Conservation (phyloP, 768 basidiomycete genomes). For the Termitomyces sp. region DNA sequence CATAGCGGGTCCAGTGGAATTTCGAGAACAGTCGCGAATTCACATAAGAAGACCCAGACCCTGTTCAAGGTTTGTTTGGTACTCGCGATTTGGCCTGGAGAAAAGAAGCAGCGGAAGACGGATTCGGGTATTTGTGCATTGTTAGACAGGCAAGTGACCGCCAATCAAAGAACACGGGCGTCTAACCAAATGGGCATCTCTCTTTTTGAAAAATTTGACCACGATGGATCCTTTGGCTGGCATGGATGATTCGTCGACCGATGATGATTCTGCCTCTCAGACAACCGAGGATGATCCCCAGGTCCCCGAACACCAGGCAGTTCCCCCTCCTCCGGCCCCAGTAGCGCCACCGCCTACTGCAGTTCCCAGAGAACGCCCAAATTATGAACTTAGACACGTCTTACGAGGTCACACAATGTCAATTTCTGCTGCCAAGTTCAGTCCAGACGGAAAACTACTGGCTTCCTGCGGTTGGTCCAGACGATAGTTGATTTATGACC, state of each 20-base stretch:
- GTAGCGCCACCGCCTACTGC: conserved; percentile 27
- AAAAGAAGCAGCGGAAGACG: background rate
- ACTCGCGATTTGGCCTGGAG: background rate
- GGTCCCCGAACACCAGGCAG: conserved; percentile 54
- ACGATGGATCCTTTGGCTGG: conserved; percentile 40
- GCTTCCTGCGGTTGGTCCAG: conserved; percentile 77
- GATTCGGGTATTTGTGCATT: conserved; percentile 8
- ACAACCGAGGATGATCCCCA: conserved; percentile 85
- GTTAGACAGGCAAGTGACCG: conserved; percentile 11
- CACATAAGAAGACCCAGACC: background rate
- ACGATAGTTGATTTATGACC: conserved; percentile 9
- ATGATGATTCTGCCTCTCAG: conserved; percentile 69
- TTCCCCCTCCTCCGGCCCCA: conserved; percentile 27
- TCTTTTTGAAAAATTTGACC: conserved; percentile 11
- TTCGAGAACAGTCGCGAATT: conserved; percentile 1
- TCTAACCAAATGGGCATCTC: conserved; percentile 13
- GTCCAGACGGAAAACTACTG: conserved; percentile 77
- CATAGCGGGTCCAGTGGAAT: background rate
- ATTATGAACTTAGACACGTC: conserved; percentile 63
- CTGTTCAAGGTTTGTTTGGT: background rate
- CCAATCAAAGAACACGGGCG: conserved; percentile 13
- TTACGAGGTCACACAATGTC: conserved; percentile 76
- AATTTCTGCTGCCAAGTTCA: conserved; percentile 89
- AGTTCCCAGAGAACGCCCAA: conserved; percentile 44
- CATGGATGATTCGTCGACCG: conserved; percentile 49